Conservation (phyloP, 2,329 filamentous ascomycete genomes). For the Penicillium sp. region DNA sequence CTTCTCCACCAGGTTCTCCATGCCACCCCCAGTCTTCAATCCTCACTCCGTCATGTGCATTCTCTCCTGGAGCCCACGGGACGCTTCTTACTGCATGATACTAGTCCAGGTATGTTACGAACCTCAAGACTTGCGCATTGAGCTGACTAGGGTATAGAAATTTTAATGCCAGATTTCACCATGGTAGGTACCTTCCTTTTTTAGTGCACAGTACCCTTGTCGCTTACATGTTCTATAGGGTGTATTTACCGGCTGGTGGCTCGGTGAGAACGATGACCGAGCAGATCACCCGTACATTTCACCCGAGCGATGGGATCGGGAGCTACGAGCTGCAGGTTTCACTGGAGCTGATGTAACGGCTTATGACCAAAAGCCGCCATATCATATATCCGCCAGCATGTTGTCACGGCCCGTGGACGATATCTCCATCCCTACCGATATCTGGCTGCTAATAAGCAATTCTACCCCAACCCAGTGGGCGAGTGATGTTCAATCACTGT, state of each 20-base stretch:
- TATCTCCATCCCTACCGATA: not conserved
- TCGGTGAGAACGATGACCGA: slow-evolving; percentile 2
- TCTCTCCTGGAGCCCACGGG: slow-evolving; percentile 40
- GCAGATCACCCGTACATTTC: not conserved
- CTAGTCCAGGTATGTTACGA: slow-evolving; percentile 13
- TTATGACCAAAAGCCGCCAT: slow-evolving; percentile 1
- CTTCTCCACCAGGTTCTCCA: slow-evolving; percentile 8
- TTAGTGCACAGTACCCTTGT: not conserved
- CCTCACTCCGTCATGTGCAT: slow-evolving; percentile 22
- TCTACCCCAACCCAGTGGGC: not conserved
- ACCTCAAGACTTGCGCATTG: no score
- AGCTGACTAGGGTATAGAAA: not conserved
- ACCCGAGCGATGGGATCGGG: not conserved
- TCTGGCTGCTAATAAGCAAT: not conserved
- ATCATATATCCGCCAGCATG: not conserved
- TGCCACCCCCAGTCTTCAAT: slow-evolving; percentile 15
- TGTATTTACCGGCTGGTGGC: slow-evolving; percentile 7
- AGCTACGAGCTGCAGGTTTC: slow-evolving; percentile 1
- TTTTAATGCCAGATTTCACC: slow-evolving; percentile 1
- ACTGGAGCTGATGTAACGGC: not conserved
- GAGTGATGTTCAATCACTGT: not conserved
- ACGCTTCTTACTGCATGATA: slow-evolving; percentile 45
- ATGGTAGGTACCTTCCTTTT: not conserved
- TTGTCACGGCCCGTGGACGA: not conserved
- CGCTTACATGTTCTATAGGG: not conserved